These are phyloP conservation scores for Globisporangium nagaii DNA, from an alignment of 352 stramenopile species.

Conservation along the genomic window DNA sequence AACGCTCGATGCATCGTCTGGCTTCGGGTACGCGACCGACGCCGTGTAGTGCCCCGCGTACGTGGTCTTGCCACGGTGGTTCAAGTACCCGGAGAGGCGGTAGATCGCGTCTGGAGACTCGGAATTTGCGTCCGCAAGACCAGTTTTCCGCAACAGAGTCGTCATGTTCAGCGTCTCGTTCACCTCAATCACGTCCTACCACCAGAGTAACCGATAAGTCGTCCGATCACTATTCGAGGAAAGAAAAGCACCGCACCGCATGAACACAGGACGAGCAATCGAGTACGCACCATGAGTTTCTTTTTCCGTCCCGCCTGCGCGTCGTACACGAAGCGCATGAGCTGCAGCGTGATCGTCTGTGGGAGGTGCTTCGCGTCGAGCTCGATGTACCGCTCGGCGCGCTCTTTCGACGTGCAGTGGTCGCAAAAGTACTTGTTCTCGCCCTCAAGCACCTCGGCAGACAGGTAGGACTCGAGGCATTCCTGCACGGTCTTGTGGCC, in stretches of 20 bases:
- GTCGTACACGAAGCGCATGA: slow-evolving; percentile 87
- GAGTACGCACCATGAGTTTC: slow-evolving; percentile 68
- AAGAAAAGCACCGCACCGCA: no score
- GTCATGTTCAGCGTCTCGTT: slow-evolving; percentile 75
- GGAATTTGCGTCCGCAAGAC: slow-evolving; percentile 31
- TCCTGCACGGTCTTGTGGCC: slow-evolving; percentile 66
- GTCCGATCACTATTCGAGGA: neutral
- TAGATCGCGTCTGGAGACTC: slow-evolving; percentile 47
- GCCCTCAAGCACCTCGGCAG: slow-evolving; percentile 66
- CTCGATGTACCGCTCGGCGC: slow-evolving; percentile 68
- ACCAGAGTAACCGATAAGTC: neutral
- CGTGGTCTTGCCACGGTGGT: slow-evolving; percentile 78
- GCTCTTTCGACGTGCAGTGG: slow-evolving; percentile 67
- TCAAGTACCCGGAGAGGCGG: slow-evolving; percentile 67
- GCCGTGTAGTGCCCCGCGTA: slow-evolving; percentile 85
- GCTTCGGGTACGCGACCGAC: slow-evolving; percentile 54
- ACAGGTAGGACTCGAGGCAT: slow-evolving; percentile 69
- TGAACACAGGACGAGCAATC: neutral
- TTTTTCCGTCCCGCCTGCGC: slow-evolving; percentile 66
- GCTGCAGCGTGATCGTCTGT: slow-evolving; percentile 69
- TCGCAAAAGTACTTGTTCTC: slow-evolving; percentile 89
- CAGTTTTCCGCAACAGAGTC: slow-evolving; percentile 42
- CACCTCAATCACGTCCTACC: slow-evolving; percentile 81
- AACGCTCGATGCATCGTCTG: slow-evolving; percentile 10
- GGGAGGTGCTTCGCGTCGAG: slow-evolving; percentile 49